Evolutionary conservation across 148 eudicot genomes (phyloP), one percentile per base, ranked within the genome.

Genomic region (Camellia japonica): DNA sequence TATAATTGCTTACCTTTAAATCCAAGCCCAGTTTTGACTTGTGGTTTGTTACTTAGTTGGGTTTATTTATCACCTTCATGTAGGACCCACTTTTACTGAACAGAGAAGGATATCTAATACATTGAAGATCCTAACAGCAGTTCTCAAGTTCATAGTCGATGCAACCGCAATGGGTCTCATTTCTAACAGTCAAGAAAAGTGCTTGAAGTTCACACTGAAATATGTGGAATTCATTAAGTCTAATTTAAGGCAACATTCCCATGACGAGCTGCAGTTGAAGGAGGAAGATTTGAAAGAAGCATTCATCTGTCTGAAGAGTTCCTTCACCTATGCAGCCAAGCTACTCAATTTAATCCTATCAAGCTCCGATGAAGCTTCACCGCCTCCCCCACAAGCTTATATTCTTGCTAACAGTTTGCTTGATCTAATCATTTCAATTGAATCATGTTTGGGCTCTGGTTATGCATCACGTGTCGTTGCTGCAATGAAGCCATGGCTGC

Each of bases 291-390:
- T 88, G 77, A 88, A 78, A 84, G 95, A 96, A 72, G 78, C 87
- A 60, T 84, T 79, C 78, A 54, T 78, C 12, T 95, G 92, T 80
- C 73, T 90, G 66, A 95, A 89, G 86, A 89, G 97, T 85, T 90
- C 93, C 65, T 89, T 90, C 85, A 89, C 94, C 74, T 95, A 93
- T 80, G 89, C 89, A 64, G 90, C 97, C 83, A 93, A 95, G 89
- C 84, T 93, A 80, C 87, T 95, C 18, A 90, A 87, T 78, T 12
- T 84, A 65, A 83, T 84, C 77, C 90, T 95, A 38, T 71, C 74
- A 42, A 78, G 83, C 73, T 74, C 82, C 65, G 54, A 73, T 62
- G 91, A 87, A 81, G 89, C 71, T 77, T 81, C 86, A 11, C 82
- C 79, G 64, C 82, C 85, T 76, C 82, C 85, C 18, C 41, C 7